Base-by-base conservation (phyloP, 1,284 basidiomycete species). In the Entoloma clypeatum region DNA sequence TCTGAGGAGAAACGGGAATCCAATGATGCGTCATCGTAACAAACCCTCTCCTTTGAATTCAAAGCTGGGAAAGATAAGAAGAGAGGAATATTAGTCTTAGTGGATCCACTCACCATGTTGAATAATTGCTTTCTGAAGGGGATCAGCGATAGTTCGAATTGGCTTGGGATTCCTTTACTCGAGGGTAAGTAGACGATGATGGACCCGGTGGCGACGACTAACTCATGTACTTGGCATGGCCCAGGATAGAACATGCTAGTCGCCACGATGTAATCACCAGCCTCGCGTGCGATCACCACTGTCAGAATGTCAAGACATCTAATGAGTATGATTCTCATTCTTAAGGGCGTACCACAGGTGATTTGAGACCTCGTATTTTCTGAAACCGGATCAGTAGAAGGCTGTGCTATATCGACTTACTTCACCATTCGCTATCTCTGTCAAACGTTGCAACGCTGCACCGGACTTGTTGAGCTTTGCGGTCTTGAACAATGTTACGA, bases 151-250 rank as follows among this genome's bases (percentile, higher is more conserved):
- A 3, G 67, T 67, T 30, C 79, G 68, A 31, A 83, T 68, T 4
- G 80, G 69, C 49, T 72, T 73, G 1, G 77, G 75, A 49, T 80
- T 76, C 55, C 81, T 85, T 27, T 24, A 28, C 31, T 37, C 16
- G 11, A 24, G 35, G 17, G 40, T 36, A 31, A 45, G 35, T 28
- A 7, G n/a, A n/a, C n/a, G n/a, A n/a, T n/a, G n/a, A n/a, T n/a
- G n/a, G n/a, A n/a, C n/a, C n/a, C n/a, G n/a, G n/a, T n/a, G n/a
- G n/a, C n/a, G n/a, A n/a, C n/a, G 5, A 51, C 57, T 54, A 63
- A 83, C 81, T 83, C 81, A 49, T 79, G 76, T n/a, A 84, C 78
- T 56, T 78, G 74, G 57, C 81, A 84, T 9, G 62, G 63, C 19
- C 74, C 74, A 11, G 79, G 78, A 9, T 72, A 69, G 17, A 61